Evolutionary conservation across 257 asterid genomes (phyloP).

Genomic region (Solanum tacnaense): DNA sequence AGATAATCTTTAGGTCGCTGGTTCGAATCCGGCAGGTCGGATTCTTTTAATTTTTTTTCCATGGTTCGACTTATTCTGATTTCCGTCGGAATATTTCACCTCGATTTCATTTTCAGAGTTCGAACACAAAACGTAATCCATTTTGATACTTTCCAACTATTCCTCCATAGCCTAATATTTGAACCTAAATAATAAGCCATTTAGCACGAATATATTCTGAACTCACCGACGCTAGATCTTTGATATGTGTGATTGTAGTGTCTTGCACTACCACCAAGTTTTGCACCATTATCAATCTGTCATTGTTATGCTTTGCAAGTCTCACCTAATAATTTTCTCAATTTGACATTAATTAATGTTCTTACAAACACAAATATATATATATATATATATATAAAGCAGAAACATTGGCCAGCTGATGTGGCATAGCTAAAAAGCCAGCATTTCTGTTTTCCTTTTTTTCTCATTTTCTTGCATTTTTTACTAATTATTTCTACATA

Average conservation of each 20-base stretch:
- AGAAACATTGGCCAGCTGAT: too few relatives aligned
- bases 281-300: background rate
- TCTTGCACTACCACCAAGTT: background rate
- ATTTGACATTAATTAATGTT: background rate
- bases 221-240: background rate
- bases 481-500: too few relatives aligned
- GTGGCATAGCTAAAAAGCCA: too few relatives aligned
- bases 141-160: too few relatives aligned
- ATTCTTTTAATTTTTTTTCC: background rate
- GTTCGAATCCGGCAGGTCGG: slow-evolving; percentile 4
- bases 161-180: background rate
- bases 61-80: background rate
- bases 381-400: too few relatives aligned
- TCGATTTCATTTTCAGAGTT: too few relatives aligned
- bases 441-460: too few relatives aligned
- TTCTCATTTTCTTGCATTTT: too few relatives aligned
- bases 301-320: background rate
- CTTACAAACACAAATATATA: background rate
- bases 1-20: slow-evolving; percentile 1
- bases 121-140: background rate
- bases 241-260: background rate
- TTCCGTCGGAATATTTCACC: background rate
- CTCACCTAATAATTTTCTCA: background rate
- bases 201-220: background rate
- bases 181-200: background rate